A percentile compares a stretch with the other conserved stretches of the same genome.
These are phyloP conservation scores for Obba rivulosa DNA, from an alignment of 768 basidiomycete genomes.

Conservation along the genomic window DNA sequence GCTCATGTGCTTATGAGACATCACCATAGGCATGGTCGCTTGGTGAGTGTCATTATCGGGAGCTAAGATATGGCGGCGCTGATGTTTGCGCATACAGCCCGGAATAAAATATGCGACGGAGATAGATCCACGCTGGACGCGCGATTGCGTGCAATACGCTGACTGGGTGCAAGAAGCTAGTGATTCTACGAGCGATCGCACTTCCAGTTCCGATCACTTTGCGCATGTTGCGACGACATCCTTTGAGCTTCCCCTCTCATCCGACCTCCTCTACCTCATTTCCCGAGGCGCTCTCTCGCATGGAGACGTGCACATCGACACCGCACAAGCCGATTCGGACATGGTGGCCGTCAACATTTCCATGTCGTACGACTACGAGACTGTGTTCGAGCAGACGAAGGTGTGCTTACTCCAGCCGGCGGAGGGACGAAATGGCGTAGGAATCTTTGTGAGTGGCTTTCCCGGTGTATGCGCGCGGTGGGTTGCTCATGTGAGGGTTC, in stretches of 20 bases:
- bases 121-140: too few species aligned
- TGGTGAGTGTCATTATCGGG: too few species aligned
- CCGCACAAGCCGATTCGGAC: conserved; percentile 3
- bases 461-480: too few species aligned
- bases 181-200: too few species aligned
- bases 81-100: too few species aligned
- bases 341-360: conserved; percentile 16
- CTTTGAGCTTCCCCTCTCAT: conserved; percentile 9
- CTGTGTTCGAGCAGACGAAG: conserved; percentile 9
- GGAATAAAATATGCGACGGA: too few species aligned
- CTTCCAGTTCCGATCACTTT: neutral
- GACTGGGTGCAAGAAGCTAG: too few species aligned
- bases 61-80: too few species aligned
- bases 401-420: conserved; percentile 18
- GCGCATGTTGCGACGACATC: conserved; percentile 6
- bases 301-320: conserved; percentile 14
- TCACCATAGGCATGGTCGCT: too few species aligned
- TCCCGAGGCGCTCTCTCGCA: neutral
- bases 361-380: conserved; percentile 9
- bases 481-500: too few species aligned
- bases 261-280: conserved; percentile 1
- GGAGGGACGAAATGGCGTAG: conserved; percentile 20
- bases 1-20: too few species aligned
- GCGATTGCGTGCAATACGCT: too few species aligned
- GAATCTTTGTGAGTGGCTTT: conserved; percentile 24